A percentile compares a stretch with the other conserved stretches of the same genome.
These are phyloP conservation scores for Trifolium dubium DNA, from an alignment of 306 rosid genomes.

Conservation along the genomic window DNA sequence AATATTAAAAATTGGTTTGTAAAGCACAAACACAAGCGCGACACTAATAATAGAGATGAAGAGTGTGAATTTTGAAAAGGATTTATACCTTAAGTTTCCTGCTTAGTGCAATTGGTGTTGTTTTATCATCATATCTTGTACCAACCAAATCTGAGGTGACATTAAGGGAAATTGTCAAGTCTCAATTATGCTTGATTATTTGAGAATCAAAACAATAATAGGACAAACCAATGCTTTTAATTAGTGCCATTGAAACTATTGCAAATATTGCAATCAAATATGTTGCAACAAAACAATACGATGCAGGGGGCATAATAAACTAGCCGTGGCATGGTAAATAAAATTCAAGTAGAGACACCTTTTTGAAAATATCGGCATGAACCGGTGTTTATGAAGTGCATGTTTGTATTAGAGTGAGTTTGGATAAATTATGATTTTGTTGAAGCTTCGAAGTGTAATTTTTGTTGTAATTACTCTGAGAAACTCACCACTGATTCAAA, in stretches of 20 bases:
- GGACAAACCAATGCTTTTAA: no score
- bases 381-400: background rate
- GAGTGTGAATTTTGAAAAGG: constrained; percentile 1
- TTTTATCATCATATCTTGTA: constrained; percentile 39
- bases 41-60: no score
- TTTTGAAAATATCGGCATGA: background rate
- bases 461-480: no score
- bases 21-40: no score
- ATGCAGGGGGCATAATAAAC: background rate
- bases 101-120: constrained; percentile 34
- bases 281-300: background rate
- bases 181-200: background rate
- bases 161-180: background rate
- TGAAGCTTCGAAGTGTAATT: no score
- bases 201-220: background rate
- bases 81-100: constrained; percentile 73
- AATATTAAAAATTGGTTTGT: no score
- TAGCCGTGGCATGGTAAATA: background rate
- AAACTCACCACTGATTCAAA: no score
- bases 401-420: background rate
- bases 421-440: no score
- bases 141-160: constrained; percentile 43
- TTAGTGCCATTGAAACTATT: background rate
- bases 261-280: background rate
- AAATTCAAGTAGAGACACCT: background rate